These are phyloP conservation scores for Magnaporthiopsis rhizophila DNA, from an alignment of 2,329 filamentous ascomycete genomes.

Conservation along the genomic window DNA sequence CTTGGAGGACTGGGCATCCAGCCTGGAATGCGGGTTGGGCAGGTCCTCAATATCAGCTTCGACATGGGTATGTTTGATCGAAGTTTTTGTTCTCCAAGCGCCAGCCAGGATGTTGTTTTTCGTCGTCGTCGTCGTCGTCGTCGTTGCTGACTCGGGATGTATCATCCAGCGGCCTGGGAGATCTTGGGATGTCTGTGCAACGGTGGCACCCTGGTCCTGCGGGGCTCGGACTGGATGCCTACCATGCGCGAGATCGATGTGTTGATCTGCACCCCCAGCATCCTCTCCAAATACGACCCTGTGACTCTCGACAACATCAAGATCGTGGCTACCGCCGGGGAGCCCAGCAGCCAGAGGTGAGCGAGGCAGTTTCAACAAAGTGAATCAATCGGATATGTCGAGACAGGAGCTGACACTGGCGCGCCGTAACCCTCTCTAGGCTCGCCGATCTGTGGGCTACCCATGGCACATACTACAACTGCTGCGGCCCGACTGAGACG, in stretches of 20 bases:
- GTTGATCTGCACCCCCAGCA: slow-evolving; percentile 10
- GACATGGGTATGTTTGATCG: slow-evolving; percentile 45
- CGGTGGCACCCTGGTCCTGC: slow-evolving; percentile 45
- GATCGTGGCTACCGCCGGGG: slow-evolving; percentile 7
- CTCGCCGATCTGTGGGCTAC: slow-evolving; percentile 10
- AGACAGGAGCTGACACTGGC: slow-evolving; percentile 2
- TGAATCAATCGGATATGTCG: too few species aligned
- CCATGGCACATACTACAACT: slow-evolving; percentile 42
- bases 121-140: background rate
- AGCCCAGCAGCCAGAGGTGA: slow-evolving; percentile 10
- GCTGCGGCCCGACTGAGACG: slow-evolving; percentile 52
- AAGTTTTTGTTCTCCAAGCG: background rate
- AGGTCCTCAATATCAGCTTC: slow-evolving; percentile 50
- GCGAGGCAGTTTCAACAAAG: background rate
- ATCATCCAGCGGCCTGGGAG: slow-evolving; percentile 45
- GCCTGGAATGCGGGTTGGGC: slow-evolving; percentile 42
- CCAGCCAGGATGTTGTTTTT: background rate
- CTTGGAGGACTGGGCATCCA: slow-evolving; percentile 37
- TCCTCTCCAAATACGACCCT: slow-evolving; percentile 11
- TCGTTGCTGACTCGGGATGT: background rate
- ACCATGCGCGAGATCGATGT: slow-evolving; percentile 6
- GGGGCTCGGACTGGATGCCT: slow-evolving; percentile 38
- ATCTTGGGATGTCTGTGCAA: slow-evolving; percentile 50
- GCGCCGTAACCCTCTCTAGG: background rate
- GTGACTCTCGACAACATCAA: slow-evolving; percentile 9